Conservation (phyloP, 768 basidiomycete genomes). For the Gautieria morchelliformis region DNA sequence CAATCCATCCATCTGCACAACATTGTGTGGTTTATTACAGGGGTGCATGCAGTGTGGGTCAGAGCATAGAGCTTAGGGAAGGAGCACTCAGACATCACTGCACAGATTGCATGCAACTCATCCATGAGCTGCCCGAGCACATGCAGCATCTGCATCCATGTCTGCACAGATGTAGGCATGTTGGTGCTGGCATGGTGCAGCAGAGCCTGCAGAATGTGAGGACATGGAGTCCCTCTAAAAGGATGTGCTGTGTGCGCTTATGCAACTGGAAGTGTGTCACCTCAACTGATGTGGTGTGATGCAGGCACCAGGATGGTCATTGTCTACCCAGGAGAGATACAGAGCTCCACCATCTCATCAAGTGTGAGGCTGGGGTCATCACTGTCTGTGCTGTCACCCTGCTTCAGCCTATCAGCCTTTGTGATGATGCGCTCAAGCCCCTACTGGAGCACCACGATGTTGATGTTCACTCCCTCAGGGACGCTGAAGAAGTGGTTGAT, state of each 20-base stretch:
- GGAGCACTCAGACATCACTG: constrained; percentile 65
- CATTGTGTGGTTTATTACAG: too few relatives aligned
- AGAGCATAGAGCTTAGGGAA: constrained; percentile 74
- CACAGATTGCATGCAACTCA: constrained; percentile 64
- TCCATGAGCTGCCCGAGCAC: constrained; percentile 69
- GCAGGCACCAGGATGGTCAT: constrained; percentile 41
- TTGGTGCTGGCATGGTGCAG: constrained; percentile 31
- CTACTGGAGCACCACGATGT: constrained; percentile 32
- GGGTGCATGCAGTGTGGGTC: constrained; percentile 47
- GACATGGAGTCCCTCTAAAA: constrained; percentile 72
- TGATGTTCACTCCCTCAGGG: constrained; percentile 29
- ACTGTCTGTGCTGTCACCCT: constrained; percentile 22
- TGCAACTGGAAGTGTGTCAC: constrained; percentile 75
- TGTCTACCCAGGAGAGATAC: constrained; percentile 73
- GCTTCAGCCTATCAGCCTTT: constrained; percentile 46
- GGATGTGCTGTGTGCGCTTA: constrained; percentile 73
- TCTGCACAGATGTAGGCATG: constrained; percentile 13
- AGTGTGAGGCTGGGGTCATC: constrained; percentile 55
- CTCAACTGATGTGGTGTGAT: too few relatives aligned
- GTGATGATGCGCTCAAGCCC: constrained; percentile 38
- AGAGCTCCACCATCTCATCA: constrained; percentile 63
- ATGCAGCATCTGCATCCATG: constrained; percentile 26
- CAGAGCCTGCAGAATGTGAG: constrained; percentile 68
- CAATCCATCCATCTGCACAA: too few relatives aligned
- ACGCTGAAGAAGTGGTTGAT: constrained; percentile 47